Base-by-base conservation (phyloP, 2,329 filamentous ascomycete genomes). In the Verticillium nubilum region DNA sequence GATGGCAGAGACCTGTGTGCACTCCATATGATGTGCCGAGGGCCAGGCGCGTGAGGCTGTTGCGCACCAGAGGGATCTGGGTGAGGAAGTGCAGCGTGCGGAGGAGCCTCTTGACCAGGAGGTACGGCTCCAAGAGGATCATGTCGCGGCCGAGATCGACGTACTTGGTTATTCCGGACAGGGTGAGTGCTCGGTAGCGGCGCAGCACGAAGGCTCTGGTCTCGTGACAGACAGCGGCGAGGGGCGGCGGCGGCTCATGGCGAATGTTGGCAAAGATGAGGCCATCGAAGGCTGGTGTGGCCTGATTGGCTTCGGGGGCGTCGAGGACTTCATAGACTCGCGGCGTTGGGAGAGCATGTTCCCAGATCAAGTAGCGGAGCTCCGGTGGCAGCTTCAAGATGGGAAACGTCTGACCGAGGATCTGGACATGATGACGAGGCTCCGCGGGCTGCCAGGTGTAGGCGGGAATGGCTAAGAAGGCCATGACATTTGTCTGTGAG, bases 271-370 rank as follows among this genome's bases (percentile, higher is more conserved):
- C 77, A 63, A 80, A 80, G 73, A 78, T 76, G 42, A 80, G 68
- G 55, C 75, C 76, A 35, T 73, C 67, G n/a, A 72, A 70, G 2
- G 77, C 70, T 3, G 70, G 69, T 26, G 74, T 75, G 52, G 73
- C 71, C 37, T 74, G 73, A 57, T 69, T 71, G 13, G 76, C 72
- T 62, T 72, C 73, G 15, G 78, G 77, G 15, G 76, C 75, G 61
- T 80, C 78, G 61, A 80, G 69, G 10, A 80, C 72, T 64, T 80
- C 78, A 65, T 77, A 79, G 3, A 79, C 77, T 37, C 78, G 74
- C 2, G 74, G 62, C 35, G 78, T 75, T 1, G 78, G 78, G 31
- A 80, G 71, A 1, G 77, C 73, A 62, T 74, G 74, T 42, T 73
- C 71, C 78, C 78, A 80, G 59, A 80, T 75, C 68, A 77, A 74